phyloP scores from a whole-genome alignment of 768 basidiomycete genomes.

The Neoboletus magnificus region DNA sequence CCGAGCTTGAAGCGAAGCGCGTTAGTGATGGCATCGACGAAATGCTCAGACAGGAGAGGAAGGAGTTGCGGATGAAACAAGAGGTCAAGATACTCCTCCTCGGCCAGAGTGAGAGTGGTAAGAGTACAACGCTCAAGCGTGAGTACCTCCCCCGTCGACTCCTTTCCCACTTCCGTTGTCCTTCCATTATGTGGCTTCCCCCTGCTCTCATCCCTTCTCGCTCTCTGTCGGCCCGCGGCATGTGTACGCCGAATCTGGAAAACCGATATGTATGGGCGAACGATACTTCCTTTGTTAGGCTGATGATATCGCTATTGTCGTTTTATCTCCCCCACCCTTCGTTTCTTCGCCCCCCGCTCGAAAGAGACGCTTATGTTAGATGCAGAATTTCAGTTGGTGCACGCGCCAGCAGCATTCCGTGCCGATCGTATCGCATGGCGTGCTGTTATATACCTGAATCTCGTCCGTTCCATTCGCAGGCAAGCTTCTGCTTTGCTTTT shows the following conservation, averaged over 20 bases:
- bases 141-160: constrained; percentile 37
- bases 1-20: constrained; percentile 68
- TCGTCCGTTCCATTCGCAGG: constrained; percentile 79
- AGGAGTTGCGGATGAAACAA: constrained; percentile 56
- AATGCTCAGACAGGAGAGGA: constrained; percentile 64
- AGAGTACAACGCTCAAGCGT: constrained; percentile 88
- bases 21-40: constrained; percentile 78
- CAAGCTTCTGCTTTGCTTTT: constrained; percentile 30
- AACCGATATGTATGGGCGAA: neutral
- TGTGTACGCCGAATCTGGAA: constrained; percentile 1
- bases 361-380: constrained; percentile 18
- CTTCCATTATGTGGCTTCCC: neutral
- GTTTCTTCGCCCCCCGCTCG: neutral
- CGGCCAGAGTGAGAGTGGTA: constrained; percentile 87
- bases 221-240: neutral
- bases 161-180: constrained; percentile 6
- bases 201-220: neutral
- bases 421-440: constrained; percentile 84
- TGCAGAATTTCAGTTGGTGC: constrained; percentile 80
- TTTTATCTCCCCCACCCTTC: neutral
- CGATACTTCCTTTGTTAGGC: constrained; percentile 5
- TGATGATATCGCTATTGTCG: constrained; percentile 1
- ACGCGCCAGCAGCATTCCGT: constrained; percentile 72
- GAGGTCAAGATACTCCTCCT: constrained; percentile 77
- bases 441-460: constrained; percentile 83